Percentiles rank a stretch among this genome's conserved stretches.
Evolutionary conservation across 371 early-diverging fungal species (phyloP).

Genomic region (Sporodiniella umbellata): DNA sequence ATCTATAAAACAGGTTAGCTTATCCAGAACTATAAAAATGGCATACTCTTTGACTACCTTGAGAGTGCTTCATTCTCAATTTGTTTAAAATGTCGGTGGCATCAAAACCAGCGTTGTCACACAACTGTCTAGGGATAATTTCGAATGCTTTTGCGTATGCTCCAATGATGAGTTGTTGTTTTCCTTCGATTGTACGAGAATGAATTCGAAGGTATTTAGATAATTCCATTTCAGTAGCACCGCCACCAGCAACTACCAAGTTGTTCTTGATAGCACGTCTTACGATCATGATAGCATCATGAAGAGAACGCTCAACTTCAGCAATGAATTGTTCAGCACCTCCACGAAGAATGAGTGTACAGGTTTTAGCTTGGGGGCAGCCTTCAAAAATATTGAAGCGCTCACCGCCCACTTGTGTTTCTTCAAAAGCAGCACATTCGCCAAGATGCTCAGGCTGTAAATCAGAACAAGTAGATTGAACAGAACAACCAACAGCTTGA

Average conservation of each 20-base stretch:
- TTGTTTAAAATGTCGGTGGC: constrained; percentile 98
- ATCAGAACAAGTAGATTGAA: constrained; percentile 92
- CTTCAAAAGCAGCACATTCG: constrained; percentile 93
- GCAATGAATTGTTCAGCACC: constrained; percentile 99
- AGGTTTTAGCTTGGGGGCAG: constrained; percentile 89
- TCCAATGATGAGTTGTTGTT: constrained; percentile 95
- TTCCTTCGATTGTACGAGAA: constrained; percentile 90
- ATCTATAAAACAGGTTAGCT: constrained; percentile 26
- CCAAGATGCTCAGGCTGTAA: constrained; percentile 84
- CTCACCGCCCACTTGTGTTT: constrained; percentile 96
- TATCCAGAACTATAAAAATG: neutral
- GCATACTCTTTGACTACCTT: constrained; percentile 57
- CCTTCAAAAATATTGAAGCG: constrained; percentile 98
- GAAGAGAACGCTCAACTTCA: constrained; percentile 98
- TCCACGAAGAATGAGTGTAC: constrained; percentile 97
- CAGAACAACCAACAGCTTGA: constrained; percentile 93
- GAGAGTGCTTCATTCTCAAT: constrained; percentile 93
- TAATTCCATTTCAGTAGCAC: constrained; percentile 98
- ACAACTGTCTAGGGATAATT: constrained; percentile 97
- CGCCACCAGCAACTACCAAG: constrained; percentile 97
- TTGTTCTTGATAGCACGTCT: constrained; percentile 94
- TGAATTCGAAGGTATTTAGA: constrained; percentile 92
- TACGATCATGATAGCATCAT: constrained; percentile 99
- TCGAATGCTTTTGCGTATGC: constrained; percentile 99
- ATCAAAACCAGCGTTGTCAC: constrained; percentile 99